Conservation (phyloP, 805 yeast species). For the Pichia thaimueangensis region DNA sequence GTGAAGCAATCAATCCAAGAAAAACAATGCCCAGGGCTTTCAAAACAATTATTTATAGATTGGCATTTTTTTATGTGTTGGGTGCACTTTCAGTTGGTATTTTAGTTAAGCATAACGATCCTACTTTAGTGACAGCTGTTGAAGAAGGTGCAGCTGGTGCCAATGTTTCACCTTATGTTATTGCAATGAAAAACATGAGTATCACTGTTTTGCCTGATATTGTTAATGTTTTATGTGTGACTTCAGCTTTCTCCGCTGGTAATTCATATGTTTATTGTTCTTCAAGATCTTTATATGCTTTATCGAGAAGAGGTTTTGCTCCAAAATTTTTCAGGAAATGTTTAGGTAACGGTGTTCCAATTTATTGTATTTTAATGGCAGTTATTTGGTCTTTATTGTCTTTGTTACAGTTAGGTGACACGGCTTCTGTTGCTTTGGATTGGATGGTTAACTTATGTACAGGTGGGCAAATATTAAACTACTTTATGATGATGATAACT, state of each 20-base stretch:
- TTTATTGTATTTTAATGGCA: slow-evolving; percentile 33
- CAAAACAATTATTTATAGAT: slow-evolving; percentile 63
- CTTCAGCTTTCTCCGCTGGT: slow-evolving; percentile 79
- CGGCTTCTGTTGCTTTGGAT: slow-evolving; percentile 26
- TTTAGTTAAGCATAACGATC: slow-evolving; percentile 65
- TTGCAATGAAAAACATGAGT: slow-evolving; percentile 68
- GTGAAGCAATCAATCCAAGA: slow-evolving; percentile 60
- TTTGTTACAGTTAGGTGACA: slow-evolving; percentile 31
- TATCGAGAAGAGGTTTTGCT: slow-evolving; percentile 67
- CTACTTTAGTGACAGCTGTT: slow-evolving; percentile 50
- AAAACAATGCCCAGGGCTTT: slow-evolving; percentile 71
- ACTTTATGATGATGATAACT: slow-evolving; percentile 35
- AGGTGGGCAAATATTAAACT: slow-evolving; percentile 27
- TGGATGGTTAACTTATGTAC: slow-evolving; percentile 29
- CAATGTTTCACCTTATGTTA: slow-evolving; percentile 73
- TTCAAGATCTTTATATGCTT: slow-evolving; percentile 58
- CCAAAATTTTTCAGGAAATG: slow-evolving; percentile 61
- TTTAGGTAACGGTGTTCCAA: slow-evolving; percentile 51
- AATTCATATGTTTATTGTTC: slow-evolving; percentile 75
- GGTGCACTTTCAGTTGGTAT: slow-evolving; percentile 78
- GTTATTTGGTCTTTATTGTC: slow-evolving; percentile 23
- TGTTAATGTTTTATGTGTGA: slow-evolving; percentile 69
- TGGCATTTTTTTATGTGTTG: slow-evolving; percentile 61
- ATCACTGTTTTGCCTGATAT: slow-evolving; percentile 66
- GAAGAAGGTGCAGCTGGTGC: slow-evolving; percentile 65